A percentile compares a stretch with the other conserved stretches of the same genome.
These are phyloP conservation scores for Isatis lusitanica DNA, from an alignment of 441 rosid species.

Conservation along the genomic window DNA sequence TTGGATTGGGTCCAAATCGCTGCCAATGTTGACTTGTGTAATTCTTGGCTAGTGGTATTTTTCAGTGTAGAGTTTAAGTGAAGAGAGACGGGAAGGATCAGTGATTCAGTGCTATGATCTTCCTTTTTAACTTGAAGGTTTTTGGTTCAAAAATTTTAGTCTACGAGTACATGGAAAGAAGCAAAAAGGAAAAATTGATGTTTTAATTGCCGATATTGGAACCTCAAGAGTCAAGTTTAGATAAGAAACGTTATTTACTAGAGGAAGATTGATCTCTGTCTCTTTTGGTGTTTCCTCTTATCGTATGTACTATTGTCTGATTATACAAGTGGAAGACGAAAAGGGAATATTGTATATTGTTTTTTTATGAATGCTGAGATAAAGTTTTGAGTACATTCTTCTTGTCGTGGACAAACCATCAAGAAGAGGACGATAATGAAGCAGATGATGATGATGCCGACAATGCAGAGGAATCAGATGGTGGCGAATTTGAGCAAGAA, in stretches of 20 bases:
- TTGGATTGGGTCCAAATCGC: no score
- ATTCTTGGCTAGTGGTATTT: no score
- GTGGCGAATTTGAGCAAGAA: conserved; percentile 93
- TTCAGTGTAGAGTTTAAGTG: no score
- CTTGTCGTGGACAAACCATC: no score
- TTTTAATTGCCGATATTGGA: background rate
- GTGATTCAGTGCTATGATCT: background rate
- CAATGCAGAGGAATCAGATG: conserved; percentile 86
- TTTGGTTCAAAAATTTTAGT: background rate
- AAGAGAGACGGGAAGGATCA: background rate
- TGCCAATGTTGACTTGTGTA: no score
- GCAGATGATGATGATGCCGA: conserved; percentile 80
- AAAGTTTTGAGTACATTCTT: no score
- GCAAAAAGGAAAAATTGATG: background rate
- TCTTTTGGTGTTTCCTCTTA: background rate
- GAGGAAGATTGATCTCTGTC: background rate
- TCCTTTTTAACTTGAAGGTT: background rate
- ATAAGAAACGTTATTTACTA: background rate
- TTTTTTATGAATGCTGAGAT: background rate
- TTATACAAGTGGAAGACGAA: background rate
- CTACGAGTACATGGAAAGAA: background rate
- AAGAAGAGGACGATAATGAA: conserved; percentile 80
- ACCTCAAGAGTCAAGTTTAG: background rate
- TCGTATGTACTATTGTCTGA: background rate
- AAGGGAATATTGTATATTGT: background rate